Evolutionary conservation across 2,329 filamentous ascomycete species (phyloP), one percentile per base, ranked within the genome.

Genomic region (Scytalidium sp.): DNA sequence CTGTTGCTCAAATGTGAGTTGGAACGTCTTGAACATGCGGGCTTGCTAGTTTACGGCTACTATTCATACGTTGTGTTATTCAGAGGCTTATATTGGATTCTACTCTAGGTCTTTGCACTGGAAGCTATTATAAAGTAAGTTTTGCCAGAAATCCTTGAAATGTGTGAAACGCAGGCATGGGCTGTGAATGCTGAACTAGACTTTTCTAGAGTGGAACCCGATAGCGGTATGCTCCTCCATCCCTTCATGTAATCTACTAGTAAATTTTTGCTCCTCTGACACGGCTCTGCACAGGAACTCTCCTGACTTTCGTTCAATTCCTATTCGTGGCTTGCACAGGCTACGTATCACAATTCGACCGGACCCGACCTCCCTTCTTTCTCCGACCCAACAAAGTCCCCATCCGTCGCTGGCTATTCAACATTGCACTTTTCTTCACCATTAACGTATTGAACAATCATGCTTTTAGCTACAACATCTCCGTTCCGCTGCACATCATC

Each of bases 381-480:
- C 69, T 97, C 41, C 83, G 81, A 50, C 81, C 81, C 17, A 91
- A 92, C 57, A 84, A 83, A 46, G 90, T 97, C 3, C 94, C 94
- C 0, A 75, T 97, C 48, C 78, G 79, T 43, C 87, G 90, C 65
- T 97, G 94, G 92, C 65, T 89, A 45, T 76, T 93, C 62, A 97
- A 96, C 65, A 96, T 96, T 40, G 74, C 87, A 3, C 81, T 97
- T 59, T 97, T 97, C 71, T 94, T 96, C 67, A 81, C 81, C 54
- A 94, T 99, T 70, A 99, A 97, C 62, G 83, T 97, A 50, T 73
- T 99, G 64, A 99, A 99, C 72, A 99, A 99, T 63, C 93, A 93
- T 75, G 94, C 93, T 6, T 99, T 99, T 68, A 92, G 90, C 55
- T 99, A 97, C 72, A 85, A 91, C 60, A 97, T 99, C 50, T 96